Evolutionary conservation across 805 yeast species (phyloP), one percentile per base, ranked within the genome.

Genomic region (Wickerhamomyces alni): DNA sequence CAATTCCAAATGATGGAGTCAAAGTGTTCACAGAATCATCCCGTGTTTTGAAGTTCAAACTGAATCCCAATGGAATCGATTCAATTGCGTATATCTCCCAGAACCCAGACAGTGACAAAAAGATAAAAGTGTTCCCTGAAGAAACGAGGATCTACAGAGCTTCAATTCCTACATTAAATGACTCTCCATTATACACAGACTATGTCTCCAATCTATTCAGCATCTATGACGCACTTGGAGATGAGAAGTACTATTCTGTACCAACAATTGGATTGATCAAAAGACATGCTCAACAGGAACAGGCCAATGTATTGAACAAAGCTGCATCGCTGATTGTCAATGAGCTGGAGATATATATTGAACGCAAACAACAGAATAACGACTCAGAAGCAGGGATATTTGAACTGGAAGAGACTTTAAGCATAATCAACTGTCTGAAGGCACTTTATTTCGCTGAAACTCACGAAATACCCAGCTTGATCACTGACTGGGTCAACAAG

Each of bases 401-500:
- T 28, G 70, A 67, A 36, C 46, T 67, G 27, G 70, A 72, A 37
- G 77, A 75, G 39, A 63, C 69, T 24, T 53, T 72, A 25, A 67
- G 70, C 42, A 72, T 83, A 8, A 52, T 83, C 34, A 79, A 77
- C 43, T 74, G 87, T 48, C 53, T 83, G 21, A 70, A 70, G 36
- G 75, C 85, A 0, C 56, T 75, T 28, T 65, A 68, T 48, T 79
- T 77, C 47, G 47, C 55, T 1, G 52, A 52, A 10, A 46, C 44
- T 18, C 51, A 66, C 2, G 64, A 67, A 15, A 59, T 11, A 63
- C 67, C 41, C 63, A 57, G 36, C 65, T 66, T 46, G 70, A 79
- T 24, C 64, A 65, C 35, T 53, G 70, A 67, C 35, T 84, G 93
- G 93, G 66, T 81, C 19, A 84, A 84, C 52, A 68, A 76, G 40